phyloP scores from a whole-genome alignment of 345 rosid genomes.

The Rhodamnia argentea region DNA sequence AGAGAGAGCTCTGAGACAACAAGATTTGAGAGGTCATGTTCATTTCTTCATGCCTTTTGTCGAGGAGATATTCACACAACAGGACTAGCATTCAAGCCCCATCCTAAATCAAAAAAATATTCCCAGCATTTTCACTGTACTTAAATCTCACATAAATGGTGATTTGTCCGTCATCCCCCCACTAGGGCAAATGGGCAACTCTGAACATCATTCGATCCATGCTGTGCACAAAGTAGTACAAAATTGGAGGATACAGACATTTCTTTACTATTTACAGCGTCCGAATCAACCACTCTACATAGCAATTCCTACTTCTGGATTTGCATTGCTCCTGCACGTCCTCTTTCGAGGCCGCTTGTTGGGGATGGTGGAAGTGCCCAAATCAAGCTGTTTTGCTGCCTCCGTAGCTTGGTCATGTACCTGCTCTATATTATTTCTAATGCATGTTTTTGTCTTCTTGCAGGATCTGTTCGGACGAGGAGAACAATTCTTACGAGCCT shows the following conservation, averaged over 20 bases:
- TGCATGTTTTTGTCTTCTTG: constrained; percentile 20
- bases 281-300: constrained; percentile 2
- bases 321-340: constrained; percentile 21
- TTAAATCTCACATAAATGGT: background rate
- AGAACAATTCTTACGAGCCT: constrained; percentile 5
- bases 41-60: background rate
- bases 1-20: background rate
- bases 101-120: background rate
- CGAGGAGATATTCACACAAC: background rate
- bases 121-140: background rate
- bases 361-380: constrained; percentile 1
- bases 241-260: background rate
- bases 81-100: background rate
- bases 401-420: constrained; percentile 17
- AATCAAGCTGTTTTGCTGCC: constrained; percentile 31
- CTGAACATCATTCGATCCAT: background rate
- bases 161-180: background rate
- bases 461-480: constrained; percentile 28
- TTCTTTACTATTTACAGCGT: background rate
- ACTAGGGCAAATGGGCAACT: background rate
- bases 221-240: background rate
- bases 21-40: background rate
- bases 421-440: constrained; percentile 16
- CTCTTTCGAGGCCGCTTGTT: constrained; percentile 43
- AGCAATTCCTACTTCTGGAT: constrained; percentile 15